Conservation (phyloP, 164 flowering plant genomes). For the Hamamelis virginiana region DNA sequence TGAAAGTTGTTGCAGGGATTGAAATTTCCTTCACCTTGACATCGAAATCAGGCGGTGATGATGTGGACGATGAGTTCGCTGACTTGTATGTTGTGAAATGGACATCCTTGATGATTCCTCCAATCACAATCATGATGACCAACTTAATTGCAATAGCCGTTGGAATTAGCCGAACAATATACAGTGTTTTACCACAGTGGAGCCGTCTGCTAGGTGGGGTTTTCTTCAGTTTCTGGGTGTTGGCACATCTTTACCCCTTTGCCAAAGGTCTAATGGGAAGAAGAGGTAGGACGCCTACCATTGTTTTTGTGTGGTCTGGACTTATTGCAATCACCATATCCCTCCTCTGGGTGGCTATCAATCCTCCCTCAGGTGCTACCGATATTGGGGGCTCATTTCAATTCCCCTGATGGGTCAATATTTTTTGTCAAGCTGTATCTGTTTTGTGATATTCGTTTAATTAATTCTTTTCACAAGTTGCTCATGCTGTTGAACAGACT, state of each 20-base stretch:
- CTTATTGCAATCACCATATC: conserved; percentile 66
- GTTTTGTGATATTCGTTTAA: conserved; percentile 14
- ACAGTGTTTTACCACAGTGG: conserved; percentile 62
- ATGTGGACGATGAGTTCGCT: conserved; percentile 57
- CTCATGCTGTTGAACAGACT: conserved; percentile 5
- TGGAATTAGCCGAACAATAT: conserved; percentile 54
- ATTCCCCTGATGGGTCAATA: conserved; percentile 39
- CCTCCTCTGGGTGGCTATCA: conserved; percentile 64
- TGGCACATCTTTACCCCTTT: conserved; percentile 71
- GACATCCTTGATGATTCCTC: conserved; percentile 71
- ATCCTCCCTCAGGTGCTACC: conserved; percentile 40
- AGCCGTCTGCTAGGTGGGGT: conserved; percentile 57
- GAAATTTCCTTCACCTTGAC: conserved; percentile 71
- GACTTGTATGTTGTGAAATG: conserved; percentile 67
- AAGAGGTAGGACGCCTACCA: conserved; percentile 65
- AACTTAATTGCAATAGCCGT: conserved; percentile 63
- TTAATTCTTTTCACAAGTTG: conserved; percentile 8
- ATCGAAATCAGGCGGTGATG: conserved; percentile 62
- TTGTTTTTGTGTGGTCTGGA: conserved; percentile 70
- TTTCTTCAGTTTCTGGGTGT: conserved; percentile 75
- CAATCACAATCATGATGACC: conserved; percentile 57
- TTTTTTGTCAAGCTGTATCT: conserved; percentile 3
- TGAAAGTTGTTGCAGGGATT: conserved; percentile 64
- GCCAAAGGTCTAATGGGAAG: conserved; percentile 78
- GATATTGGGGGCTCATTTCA: conserved; percentile 51